These are phyloP conservation scores for Waltergamsia citrina DNA, from an alignment of 2,329 filamentous ascomycete genomes.

Conservation along the genomic window DNA sequence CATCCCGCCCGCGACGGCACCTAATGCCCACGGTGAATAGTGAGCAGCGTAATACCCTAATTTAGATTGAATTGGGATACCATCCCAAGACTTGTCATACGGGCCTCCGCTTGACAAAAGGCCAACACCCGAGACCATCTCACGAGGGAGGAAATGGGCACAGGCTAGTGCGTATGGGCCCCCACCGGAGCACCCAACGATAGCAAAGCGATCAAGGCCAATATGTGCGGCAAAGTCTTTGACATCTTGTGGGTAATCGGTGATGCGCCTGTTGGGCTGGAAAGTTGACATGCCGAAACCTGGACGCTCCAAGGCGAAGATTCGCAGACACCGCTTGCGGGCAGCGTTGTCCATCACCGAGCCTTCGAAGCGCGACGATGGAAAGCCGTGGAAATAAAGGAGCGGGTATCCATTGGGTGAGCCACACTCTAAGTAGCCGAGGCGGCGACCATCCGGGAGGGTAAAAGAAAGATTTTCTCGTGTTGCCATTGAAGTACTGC, in stretches of 20 bases:
- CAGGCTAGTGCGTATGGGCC: slow-evolving; percentile 26
- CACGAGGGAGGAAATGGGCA: slow-evolving; percentile 16
- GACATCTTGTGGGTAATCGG: slow-evolving; percentile 24
- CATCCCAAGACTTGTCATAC: neutral
- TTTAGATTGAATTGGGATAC: neutral
- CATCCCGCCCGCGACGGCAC: neutral
- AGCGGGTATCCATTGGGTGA: slow-evolving; percentile 16
- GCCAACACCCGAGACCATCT: neutral
- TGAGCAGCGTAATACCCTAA: neutral
- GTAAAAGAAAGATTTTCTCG: no score
- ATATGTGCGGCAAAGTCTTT: slow-evolving; percentile 15
- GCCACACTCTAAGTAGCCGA: slow-evolving; percentile 31
- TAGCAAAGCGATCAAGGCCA: slow-evolving; percentile 15
- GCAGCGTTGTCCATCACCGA: slow-evolving; percentile 14
- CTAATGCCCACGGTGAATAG: neutral
- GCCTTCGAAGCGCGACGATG: slow-evolving; percentile 28
- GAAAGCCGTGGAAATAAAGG: slow-evolving; percentile 32
- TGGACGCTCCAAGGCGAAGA: slow-evolving; percentile 30
- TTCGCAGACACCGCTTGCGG: slow-evolving; percentile 14
- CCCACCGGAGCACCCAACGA: slow-evolving; percentile 24
- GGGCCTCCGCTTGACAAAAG: neutral
- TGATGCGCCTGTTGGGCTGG: slow-evolving; percentile 17
- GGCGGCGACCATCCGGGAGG: slow-evolving; percentile 26
- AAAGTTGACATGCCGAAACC: slow-evolving; percentile 30
- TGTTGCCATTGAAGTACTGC: no score